Base-by-base conservation (phyloP, 495 filamentous ascomycete genomes). In the Amniculicola lignicola region DNA sequence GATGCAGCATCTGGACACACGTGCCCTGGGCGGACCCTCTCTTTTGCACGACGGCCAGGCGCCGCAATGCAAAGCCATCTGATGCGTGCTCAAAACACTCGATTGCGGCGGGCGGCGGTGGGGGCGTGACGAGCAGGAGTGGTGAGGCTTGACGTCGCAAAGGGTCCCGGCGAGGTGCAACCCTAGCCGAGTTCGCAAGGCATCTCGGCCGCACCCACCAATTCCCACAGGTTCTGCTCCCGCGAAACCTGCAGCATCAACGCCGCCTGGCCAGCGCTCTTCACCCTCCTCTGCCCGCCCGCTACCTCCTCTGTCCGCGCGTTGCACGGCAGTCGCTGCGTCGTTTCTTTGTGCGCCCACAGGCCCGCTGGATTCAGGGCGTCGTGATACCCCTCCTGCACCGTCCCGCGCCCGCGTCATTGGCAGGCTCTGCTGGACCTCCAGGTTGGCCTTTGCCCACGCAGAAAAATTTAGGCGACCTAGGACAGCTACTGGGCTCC, bases 341-440 rank as follows among this genome's bases (percentile, higher is more conserved):
- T 39, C 25, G 16, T 16, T 24, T 46, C 48, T 50, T 29, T 47
- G 55, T 51, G 27, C 42, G 23, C 44, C 21, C 3, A 22, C 0
- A n/a, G 11, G 42, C 2, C 36, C 27, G 25, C 53, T 51, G 47
- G 42, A 41, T 36, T 22, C 41, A 40, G 7, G 6, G 29, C 29
- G 42, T 55, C 33, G 54, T 54, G 36, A 24, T 24, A 42, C 54
- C 49, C 43, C 49, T 25, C 50, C 54, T 63, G 60, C 48, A 51
- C 23, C 36, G 45, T 51, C 31, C 55, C 60, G 60, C 60, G 40
- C 60, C 54, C 54, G 55, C 60, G 60, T 57, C 58, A 55, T 61
- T 61, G 50, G 36, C 57, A 49, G 41, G 46, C 40, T 47, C 19
- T 44, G 24, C 36, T 25, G 28, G 42, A 42, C 46, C 7, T 9